Conservation (phyloP, 352 stramenopile species). For the Pythium insidiosum region DNA sequence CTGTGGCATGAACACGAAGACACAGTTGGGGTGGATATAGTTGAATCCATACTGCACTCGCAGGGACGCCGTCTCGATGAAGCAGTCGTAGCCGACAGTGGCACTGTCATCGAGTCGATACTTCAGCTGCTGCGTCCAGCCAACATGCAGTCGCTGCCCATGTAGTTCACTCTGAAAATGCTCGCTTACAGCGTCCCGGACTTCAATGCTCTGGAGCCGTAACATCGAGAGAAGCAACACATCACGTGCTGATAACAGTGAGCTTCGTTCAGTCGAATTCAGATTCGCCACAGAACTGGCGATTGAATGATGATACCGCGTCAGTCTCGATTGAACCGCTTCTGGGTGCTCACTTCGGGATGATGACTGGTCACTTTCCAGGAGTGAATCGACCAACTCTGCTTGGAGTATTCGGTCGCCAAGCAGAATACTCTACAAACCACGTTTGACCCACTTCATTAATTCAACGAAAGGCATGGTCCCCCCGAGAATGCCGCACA, state of each 20-base stretch:
- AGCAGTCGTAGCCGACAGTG: slow-evolving; percentile 52
- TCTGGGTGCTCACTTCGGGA: too few relatives aligned
- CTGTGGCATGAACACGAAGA: slow-evolving; percentile 30
- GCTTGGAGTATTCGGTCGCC: slow-evolving; percentile 40
- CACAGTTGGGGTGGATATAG: slow-evolving; percentile 23
- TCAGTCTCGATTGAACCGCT: too few relatives aligned
- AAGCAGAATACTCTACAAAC: slow-evolving; percentile 23
- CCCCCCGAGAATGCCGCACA: not conserved
- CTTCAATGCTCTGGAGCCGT: slow-evolving; percentile 44
- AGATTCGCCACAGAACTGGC: too few relatives aligned
- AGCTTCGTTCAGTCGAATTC: too few relatives aligned
- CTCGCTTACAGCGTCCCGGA: slow-evolving; percentile 28
- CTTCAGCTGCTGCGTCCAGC: slow-evolving; percentile 53
- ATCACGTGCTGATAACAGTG: slow-evolving; percentile 9
- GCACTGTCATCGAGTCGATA: slow-evolving; percentile 51
- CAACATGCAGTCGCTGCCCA: slow-evolving; percentile 5
- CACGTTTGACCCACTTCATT: not conserved
- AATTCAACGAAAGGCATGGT: not conserved
- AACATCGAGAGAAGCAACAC: slow-evolving; percentile 22
- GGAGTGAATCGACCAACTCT: slow-evolving; percentile 23
- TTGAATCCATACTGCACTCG: slow-evolving; percentile 60
- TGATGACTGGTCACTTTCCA: not conserved
- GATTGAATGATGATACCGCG: too few relatives aligned
- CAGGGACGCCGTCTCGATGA: slow-evolving; percentile 42
- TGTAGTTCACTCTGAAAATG: slow-evolving; percentile 9